phyloP scores from a whole-genome alignment of 257 asterid species.

The Nicotiana paniculata region DNA sequence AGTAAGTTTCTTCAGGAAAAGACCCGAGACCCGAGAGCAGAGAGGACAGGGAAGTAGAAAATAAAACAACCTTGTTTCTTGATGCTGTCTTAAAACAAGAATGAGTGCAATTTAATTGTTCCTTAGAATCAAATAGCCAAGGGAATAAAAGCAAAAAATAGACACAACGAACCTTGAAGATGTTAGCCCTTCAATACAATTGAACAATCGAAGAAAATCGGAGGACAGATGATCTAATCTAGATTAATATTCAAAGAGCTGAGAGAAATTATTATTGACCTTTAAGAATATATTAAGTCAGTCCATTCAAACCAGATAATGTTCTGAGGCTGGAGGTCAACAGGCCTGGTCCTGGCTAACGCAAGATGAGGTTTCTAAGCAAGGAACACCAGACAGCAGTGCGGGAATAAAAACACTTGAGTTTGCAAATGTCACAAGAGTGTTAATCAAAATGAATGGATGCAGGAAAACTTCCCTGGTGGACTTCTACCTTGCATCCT shows the following conservation, averaged over 20 bases:
- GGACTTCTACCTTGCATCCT: neutral
- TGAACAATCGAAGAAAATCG: neutral
- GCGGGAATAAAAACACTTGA: neutral
- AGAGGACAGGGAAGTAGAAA: neutral
- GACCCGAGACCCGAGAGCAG: neutral
- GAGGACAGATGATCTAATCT: neutral
- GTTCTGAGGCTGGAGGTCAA: neutral
- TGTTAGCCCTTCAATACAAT: neutral
- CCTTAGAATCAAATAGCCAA: neutral
- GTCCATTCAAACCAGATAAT: neutral
- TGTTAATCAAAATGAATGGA: neutral
- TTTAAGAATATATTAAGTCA: neutral
- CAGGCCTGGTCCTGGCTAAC: neutral
- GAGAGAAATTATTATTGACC: neutral
- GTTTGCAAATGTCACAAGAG: neutral
- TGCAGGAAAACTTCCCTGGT: neutral
- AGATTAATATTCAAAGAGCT: neutral
- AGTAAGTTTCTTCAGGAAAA: slow-evolving; percentile 4
- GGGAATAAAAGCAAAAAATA: neutral
- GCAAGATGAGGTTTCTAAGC: neutral
- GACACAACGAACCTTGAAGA: neutral
- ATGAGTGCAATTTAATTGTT: neutral
- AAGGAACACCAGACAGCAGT: neutral
- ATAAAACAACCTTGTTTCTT: neutral
- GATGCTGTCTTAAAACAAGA: neutral